Evolutionary conservation across 331 rosid species (phyloP).

Genomic region (Pyrus hybrid): DNA sequence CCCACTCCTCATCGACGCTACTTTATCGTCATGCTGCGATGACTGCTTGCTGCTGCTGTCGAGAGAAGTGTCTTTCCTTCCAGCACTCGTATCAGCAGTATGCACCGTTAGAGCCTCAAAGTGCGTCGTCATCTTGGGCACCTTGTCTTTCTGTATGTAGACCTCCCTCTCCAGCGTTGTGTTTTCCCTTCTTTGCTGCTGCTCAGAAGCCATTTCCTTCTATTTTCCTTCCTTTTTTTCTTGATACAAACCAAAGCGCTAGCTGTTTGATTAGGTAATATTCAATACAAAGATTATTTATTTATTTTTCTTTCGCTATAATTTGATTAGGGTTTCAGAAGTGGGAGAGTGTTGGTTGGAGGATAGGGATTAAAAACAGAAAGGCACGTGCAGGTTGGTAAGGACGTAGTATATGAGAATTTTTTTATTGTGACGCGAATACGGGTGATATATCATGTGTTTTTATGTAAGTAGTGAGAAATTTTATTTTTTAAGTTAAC

Average conservation of each 20-base stretch:
- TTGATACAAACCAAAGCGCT: neutral
- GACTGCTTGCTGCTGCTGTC: neutral
- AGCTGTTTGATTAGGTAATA: neutral
- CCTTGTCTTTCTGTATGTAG: conserved; percentile 31
- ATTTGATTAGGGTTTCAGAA: too few species aligned
- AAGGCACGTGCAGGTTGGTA: conserved; percentile 12
- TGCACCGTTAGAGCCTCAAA: conserved; percentile 40
- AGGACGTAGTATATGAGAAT: neutral
- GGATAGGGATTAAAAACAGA: conserved; percentile 6
- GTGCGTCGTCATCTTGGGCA: conserved; percentile 48
- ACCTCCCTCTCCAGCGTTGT: conserved; percentile 29
- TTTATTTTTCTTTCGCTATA: neutral
- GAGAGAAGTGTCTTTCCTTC: neutral
- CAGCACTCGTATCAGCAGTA: neutral
- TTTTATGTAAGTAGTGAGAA: too few species aligned
- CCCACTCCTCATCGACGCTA: neutral
- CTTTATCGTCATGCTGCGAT: conserved; percentile 1
- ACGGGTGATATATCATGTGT: rapidly evolving
- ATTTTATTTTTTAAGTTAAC: too few species aligned
- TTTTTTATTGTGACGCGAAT: too few species aligned
- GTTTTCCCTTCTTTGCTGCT: conserved; percentile 29
- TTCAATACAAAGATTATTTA: neutral
- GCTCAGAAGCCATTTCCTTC: conserved; percentile 50
- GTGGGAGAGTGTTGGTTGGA: neutral
- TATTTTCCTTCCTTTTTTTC: neutral